These are phyloP conservation scores for Boletus sp. DNA, from an alignment of 768 basidiomycete species.

Conservation along the genomic window DNA sequence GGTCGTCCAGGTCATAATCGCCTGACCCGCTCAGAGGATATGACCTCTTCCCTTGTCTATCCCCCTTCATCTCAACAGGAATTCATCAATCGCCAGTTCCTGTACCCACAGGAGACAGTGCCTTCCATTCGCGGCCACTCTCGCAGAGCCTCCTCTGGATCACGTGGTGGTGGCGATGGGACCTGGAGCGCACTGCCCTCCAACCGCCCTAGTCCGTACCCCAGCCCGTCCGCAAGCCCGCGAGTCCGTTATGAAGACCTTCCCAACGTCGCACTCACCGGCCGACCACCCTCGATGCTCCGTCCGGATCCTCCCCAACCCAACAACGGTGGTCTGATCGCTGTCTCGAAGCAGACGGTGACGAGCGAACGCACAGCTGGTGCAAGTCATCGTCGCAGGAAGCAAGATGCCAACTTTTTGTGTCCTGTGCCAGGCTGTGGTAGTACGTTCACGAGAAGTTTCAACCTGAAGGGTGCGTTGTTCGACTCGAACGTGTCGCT, in stretches of 20 bases:
- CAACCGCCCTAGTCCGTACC: constrained; percentile 57
- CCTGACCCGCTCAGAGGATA: constrained; percentile 61
- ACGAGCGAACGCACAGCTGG: constrained; percentile 88
- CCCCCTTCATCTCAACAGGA: constrained; percentile 40
- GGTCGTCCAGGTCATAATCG: constrained; percentile 45
- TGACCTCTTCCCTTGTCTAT: constrained; percentile 33
- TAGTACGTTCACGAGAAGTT: constrained; percentile 87
- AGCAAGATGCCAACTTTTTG: constrained; percentile 82
- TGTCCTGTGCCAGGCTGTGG: constrained; percentile 83
- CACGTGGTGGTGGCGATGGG: constrained; percentile 29
- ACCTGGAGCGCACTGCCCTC: constrained; percentile 36
- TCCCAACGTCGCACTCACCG: constrained; percentile 30
- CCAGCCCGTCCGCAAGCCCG: constrained; percentile 65
- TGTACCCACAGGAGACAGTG: constrained; percentile 39
- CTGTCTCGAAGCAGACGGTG: constrained; percentile 71
- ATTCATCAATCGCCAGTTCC: constrained; percentile 42
- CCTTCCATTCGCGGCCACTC: constrained; percentile 40
- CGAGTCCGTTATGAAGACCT: constrained; percentile 51
- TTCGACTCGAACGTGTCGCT: constrained; percentile 1
- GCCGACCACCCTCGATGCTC: constrained; percentile 22
- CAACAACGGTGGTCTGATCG: constrained; percentile 1
- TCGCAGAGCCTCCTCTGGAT: constrained; percentile 42
- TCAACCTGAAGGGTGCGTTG: constrained; percentile 81
- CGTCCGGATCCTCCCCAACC: constrained; percentile 17
- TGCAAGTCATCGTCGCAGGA: constrained; percentile 80